Conservation (phyloP, 306 rosid species). For the Acacia melanoxylon region DNA sequence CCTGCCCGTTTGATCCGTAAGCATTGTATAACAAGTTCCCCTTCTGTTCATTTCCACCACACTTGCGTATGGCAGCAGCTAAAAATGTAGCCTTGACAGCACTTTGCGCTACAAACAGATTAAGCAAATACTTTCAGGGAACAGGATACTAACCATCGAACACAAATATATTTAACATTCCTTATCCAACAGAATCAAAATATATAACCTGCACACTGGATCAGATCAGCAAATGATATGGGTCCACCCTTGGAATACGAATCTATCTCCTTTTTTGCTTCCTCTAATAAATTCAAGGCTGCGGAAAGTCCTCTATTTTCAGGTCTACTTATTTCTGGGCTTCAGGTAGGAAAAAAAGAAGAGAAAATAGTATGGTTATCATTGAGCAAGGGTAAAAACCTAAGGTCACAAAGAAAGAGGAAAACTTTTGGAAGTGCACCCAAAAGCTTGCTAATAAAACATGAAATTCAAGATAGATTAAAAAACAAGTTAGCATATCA, state of each 20-base stretch:
- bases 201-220: conserved; percentile 72
- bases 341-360: conserved; percentile 46
- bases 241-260: conserved; percentile 88
- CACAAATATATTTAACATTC: conserved; percentile 8
- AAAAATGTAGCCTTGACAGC: conserved; percentile 76
- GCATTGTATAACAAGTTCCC: conserved; percentile 73
- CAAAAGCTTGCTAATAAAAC: not conserved
- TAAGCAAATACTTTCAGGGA: conserved; percentile 24
- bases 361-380: conserved; percentile 11
- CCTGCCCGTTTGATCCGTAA: conserved; percentile 98
- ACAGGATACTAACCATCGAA: not conserved
- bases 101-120: conserved; percentile 69
- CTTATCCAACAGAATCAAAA: conserved; percentile 9
- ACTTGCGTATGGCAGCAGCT: conserved; percentile 87
- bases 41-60: conserved; percentile 94
- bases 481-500: not conserved
- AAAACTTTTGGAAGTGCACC: not conserved
- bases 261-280: conserved; percentile 91
- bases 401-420: not conserved
- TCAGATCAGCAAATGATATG: conserved; percentile 83
- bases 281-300: conserved; percentile 75
- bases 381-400: conserved; percentile 5
- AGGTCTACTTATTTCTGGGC: conserved; percentile 95
- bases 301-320: conserved; percentile 77
- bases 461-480: conserved; percentile 11